Evolutionary conservation across 352 stramenopile genomes (phyloP), one percentile per base, ranked within the genome.

Genomic region (Blastocystis sp.): DNA sequence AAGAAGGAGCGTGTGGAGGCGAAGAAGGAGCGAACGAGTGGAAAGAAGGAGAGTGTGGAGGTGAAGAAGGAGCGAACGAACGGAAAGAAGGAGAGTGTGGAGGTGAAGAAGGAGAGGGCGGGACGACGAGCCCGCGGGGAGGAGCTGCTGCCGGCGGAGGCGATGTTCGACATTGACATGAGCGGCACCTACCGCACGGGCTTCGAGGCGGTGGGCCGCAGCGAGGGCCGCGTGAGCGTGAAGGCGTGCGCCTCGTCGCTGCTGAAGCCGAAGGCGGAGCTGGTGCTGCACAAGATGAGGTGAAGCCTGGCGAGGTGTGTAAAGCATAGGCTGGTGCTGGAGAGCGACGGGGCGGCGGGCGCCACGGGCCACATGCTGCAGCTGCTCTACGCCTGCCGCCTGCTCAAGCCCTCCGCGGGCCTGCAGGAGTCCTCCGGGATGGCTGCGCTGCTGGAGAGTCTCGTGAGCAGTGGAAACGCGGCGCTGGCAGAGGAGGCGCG

Each of bases 311-410:
- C 6, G 4, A 11, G 45, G 4, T 14, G 54, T 2, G 3, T 84
- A 7, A 68, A 24, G 42, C 1, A 2, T 84, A 84, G 74, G n/a
- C 10, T 14, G 0, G 43, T 84, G 14, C 68, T 84, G 3, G 2
- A 34, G 10, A n/a, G 21, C 24, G 74, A 84, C 57, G 3, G 68
- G 28, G 14, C 45, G 0, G 21, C 17, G 2, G 74, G 34, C 14
- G 21, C 9, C 3, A 40, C 17, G 1, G 45, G 54, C n/a, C 74
- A 84, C 45, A 9, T 52, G 14, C 60, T 84, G 21, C 74, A 84
- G 38, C 40, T 84, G 3, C n/a, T 84, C 4, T 84, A 84, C 54
- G 66, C 45, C 45, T 63, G 65, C 3, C 74, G 74, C 10, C 48
- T 69, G 28, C 17, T 63, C 17, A 57, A 28, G 28, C 59, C 66